Base-by-base conservation (phyloP, 257 asterid species). In the Rauvolfia tetraphylla region DNA sequence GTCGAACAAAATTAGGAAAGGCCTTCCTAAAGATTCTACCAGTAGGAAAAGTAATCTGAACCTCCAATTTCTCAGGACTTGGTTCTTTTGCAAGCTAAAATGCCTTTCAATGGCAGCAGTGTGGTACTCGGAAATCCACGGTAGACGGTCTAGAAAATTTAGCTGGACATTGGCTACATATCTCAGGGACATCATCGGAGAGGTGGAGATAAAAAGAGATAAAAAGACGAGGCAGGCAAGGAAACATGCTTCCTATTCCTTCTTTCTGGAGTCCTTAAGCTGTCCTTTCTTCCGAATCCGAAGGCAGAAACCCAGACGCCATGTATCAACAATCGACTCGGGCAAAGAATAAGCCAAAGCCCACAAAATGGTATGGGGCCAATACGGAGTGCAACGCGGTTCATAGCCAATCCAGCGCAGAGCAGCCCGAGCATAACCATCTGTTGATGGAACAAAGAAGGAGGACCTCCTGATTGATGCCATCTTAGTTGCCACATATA, bases 401-500 rank as follows among this genome's bases (percentile, higher is more conserved):
- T 93, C 98, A 54, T 95, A 89, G 36, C 98, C 99, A 38, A 95
- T 83, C 93, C 94, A 89, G 34, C 92, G 88, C 73, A 95, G 68
- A 65, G 84, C 97, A 49, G 96, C 96, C 74, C 87, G 85, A 49
- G 98, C 99, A 83, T 95, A 93, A 36, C 88, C 93, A 42, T 91
- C 97, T 2, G 98, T 82, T 20, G 99, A 93, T 80, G 97, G 96
- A 41, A 95, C 98, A 18, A 95, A 85, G 85, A 93, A 95, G 54
- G 99, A 95, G 12, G 99, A 91, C 81, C 90, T 81, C 84, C 39
- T 87, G 85, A 95, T 95, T 5, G 99, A 95, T 29, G 99, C 96
- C 99, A 93, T 95, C 77, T 93, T 95, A 15, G 99, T 93, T 15
- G 98, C 99, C 59, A 95, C 98, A 22, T 93, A 95, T 68, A 95